phyloP scores from a whole-genome alignment of 1,284 basidiomycete species.

The Malassezia slooffiae region DNA sequence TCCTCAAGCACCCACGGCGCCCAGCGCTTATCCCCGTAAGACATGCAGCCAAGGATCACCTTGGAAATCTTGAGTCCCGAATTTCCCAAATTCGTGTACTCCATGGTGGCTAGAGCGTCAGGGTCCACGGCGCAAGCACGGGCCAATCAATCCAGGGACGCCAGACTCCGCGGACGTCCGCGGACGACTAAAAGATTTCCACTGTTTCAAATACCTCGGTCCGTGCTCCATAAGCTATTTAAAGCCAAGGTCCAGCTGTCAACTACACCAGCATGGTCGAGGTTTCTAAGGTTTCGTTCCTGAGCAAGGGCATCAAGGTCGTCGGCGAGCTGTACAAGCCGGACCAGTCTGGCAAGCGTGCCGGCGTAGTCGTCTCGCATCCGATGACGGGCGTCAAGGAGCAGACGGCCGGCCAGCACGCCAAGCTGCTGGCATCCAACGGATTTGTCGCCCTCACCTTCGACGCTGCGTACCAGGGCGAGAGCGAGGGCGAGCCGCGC shows the following conservation, averaged over 20 bases:
- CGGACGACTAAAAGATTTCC: too few species aligned
- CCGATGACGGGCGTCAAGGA: conserved; percentile 3
- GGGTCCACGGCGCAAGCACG: too few species aligned
- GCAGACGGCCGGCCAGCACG: background rate
- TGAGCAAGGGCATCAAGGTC: background rate
- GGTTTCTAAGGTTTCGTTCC: too few species aligned
- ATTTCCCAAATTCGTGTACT: conserved; percentile 1
- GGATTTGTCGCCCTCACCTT: background rate
- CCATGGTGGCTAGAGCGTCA: too few species aligned
- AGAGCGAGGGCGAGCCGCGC: conserved; percentile 1
- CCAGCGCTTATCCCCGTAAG: conserved; percentile 50
- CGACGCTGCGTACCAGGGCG: conserved; percentile 3
- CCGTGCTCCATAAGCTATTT: too few species aligned
- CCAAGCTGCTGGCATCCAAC: background rate
- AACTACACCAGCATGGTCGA: too few species aligned
- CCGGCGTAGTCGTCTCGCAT: background rate
- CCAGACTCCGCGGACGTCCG: too few species aligned
- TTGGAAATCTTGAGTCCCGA: conserved; percentile 45
- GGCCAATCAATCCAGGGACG: too few species aligned
- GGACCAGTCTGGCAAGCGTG: background rate
- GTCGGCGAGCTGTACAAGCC: background rate
- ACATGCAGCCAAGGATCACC: conserved; percentile 52
- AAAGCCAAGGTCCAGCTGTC: too few species aligned
- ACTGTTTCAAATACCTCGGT: too few species aligned
- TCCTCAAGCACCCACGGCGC: conserved; percentile 54